phyloP scores from a whole-genome alignment of 1,139 yeast genomes.

The Zygosaccharomyces pseudobailii region DNA sequence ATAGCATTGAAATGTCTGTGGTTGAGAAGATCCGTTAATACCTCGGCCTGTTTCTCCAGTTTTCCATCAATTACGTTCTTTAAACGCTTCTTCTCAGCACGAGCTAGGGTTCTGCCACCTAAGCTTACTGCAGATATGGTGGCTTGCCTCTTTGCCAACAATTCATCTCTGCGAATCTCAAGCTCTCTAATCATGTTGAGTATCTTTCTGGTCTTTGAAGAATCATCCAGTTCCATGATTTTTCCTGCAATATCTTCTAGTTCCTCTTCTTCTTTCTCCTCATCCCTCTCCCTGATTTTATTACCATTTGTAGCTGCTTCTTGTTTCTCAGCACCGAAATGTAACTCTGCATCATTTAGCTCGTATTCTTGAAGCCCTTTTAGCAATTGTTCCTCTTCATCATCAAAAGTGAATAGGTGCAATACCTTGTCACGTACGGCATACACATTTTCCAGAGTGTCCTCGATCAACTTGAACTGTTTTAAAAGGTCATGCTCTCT shows the following conservation, averaged over 20 bases:
- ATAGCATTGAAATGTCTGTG: slow-evolving; percentile 22
- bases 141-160: slow-evolving; percentile 20
- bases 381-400: slow-evolving; percentile 42
- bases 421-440: slow-evolving; percentile 54
- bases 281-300: slow-evolving; percentile 5
- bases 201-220: slow-evolving; percentile 28
- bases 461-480: slow-evolving; percentile 54
- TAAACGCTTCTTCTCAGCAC: slow-evolving; percentile 24
- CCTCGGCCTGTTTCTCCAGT: slow-evolving; percentile 21
- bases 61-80: slow-evolving; percentile 17
- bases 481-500: slow-evolving; percentile 66
- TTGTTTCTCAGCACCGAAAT: slow-evolving; percentile 12
- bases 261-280: slow-evolving; percentile 29
- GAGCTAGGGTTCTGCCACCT: slow-evolving; percentile 19
- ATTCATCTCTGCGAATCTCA: slow-evolving; percentile 26
- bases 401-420: slow-evolving; percentile 39
- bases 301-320: slow-evolving; percentile 19
- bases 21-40: slow-evolving; percentile 25
- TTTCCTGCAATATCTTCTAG: slow-evolving; percentile 33
- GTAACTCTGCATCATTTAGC: slow-evolving; percentile 34
- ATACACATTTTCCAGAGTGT: slow-evolving; percentile 53
- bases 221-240: slow-evolving; percentile 32
- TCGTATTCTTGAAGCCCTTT: slow-evolving; percentile 39
- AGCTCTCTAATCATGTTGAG: slow-evolving; percentile 24
- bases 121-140: slow-evolving; percentile 11